phyloP scores from a whole-genome alignment of 257 asterid genomes.

The Solanum stenotomum region DNA sequence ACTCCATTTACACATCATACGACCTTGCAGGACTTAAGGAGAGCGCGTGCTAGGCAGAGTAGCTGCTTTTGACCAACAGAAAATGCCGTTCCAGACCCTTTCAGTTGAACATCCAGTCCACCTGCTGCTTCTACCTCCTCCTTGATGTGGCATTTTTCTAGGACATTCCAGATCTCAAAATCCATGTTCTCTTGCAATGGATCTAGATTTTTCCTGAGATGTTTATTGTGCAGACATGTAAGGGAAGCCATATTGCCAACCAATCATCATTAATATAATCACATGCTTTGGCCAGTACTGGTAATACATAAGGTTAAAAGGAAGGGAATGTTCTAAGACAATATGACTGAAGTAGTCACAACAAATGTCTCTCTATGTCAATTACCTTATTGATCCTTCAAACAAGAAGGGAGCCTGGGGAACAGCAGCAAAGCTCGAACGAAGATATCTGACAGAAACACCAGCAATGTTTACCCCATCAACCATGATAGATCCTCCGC shows the following conservation, averaged over 20 bases:
- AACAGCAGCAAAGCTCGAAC: slow-evolving; percentile 72
- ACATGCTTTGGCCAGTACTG: not conserved
- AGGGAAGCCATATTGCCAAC: not conserved
- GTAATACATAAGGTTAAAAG: not conserved
- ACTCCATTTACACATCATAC: not conserved
- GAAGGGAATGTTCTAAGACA: not conserved
- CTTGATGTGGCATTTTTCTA: slow-evolving; percentile 72
- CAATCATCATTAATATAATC: not conserved
- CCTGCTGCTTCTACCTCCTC: slow-evolving; percentile 81
- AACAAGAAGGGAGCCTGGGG: slow-evolving; percentile 89
- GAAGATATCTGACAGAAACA: slow-evolving; percentile 63
- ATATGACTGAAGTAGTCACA: not conserved
- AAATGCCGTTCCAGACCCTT: slow-evolving; percentile 72
- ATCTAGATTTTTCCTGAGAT: slow-evolving; percentile 68
- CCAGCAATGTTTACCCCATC: slow-evolving; percentile 47
- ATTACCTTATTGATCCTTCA: slow-evolving; percentile 86
- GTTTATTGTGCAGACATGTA: not conserved
- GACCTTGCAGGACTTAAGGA: slow-evolving; percentile 79
- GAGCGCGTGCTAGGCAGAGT: slow-evolving; percentile 88
- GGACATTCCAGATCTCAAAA: slow-evolving; percentile 48
- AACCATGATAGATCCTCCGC: slow-evolving; percentile 51
- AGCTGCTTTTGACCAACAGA: slow-evolving; percentile 99
- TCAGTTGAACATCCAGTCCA: slow-evolving; percentile 64
- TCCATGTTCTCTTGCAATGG: slow-evolving; percentile 50
- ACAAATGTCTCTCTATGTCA: not conserved